Percentiles rank a stretch among this genome's conserved stretches.
These are phyloP conservation scores for Leishmania aethiopica DNA, from an alignment of 208 protist genomes.

Conservation along the genomic window DNA sequence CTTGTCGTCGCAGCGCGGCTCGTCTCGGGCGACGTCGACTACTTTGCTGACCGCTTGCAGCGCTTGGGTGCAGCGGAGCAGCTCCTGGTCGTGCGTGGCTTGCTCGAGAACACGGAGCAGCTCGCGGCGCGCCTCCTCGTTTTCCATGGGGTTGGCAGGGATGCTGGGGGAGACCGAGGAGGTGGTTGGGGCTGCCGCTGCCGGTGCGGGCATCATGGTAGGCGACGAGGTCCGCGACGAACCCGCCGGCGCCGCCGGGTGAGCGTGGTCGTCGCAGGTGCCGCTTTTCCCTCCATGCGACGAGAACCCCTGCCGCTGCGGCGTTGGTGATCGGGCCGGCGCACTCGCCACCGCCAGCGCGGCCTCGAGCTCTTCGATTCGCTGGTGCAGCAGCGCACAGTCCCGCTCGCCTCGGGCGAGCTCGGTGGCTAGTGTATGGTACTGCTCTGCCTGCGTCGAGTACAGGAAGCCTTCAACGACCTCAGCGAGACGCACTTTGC, in stretches of 20 bases:
- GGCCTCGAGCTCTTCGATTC: slow-evolving; percentile 43
- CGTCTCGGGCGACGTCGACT: slow-evolving; percentile 34
- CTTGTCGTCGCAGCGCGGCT: slow-evolving; percentile 13
- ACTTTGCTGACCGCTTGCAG: slow-evolving; percentile 53
- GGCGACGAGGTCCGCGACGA: background rate
- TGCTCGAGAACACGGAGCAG: slow-evolving; percentile 70
- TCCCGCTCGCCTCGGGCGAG: slow-evolving; percentile 63
- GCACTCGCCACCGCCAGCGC: slow-evolving; percentile 7
- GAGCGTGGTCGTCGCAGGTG: background rate
- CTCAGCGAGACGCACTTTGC: slow-evolving; percentile 70
- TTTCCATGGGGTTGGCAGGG: slow-evolving; percentile 49
- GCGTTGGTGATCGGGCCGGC: slow-evolving; percentile 2
- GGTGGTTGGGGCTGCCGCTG: background rate
- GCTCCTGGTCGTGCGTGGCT: slow-evolving; percentile 70
- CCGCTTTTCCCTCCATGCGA: background rate
- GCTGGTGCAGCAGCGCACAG: slow-evolving; percentile 28
- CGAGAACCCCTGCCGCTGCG: background rate
- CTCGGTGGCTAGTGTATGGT: slow-evolving; percentile 71
- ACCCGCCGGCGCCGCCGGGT: background rate
- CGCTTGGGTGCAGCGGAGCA: slow-evolving; percentile 63
- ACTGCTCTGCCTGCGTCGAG: slow-evolving; percentile 73
- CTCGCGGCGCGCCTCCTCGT: slow-evolving; percentile 55
- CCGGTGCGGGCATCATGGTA: background rate
- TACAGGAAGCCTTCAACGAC: slow-evolving; percentile 85
- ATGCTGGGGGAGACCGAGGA: slow-evolving; percentile 1